These are phyloP conservation scores for Penicillium robsamsonii DNA, from an alignment of 495 filamentous ascomycete species.

Conservation along the genomic window DNA sequence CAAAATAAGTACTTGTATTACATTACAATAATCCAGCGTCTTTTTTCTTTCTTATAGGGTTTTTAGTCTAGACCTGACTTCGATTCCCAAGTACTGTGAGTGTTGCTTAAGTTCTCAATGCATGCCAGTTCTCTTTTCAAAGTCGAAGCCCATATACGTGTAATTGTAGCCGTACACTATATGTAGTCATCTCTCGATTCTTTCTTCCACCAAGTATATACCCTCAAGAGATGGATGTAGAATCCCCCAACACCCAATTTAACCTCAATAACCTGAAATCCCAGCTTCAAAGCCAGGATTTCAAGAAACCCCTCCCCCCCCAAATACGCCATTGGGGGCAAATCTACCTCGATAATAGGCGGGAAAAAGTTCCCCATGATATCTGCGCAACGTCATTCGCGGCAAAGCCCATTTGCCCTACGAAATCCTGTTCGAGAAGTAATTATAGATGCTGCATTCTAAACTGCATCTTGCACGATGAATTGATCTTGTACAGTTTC, in stretches of 20 bases:
- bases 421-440: neutral
- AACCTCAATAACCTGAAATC: neutral
- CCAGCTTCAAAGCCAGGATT: neutral
- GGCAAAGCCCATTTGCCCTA: slow-evolving; percentile 1
- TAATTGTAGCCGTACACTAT: neutral
- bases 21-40: slow-evolving; percentile 36
- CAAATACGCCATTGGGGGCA: neutral
- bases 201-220: neutral
- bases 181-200: neutral
- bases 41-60: slow-evolving; percentile 16
- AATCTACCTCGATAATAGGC: slow-evolving; percentile 3
- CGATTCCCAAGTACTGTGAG: slow-evolving; percentile 17
- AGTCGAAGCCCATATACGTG: neutral
- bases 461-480: neutral
- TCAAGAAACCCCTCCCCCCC: neutral
- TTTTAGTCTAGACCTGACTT: slow-evolving; percentile 17
- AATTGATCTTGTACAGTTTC: slow-evolving; percentile 10
- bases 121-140: neutral
- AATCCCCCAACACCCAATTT: neutral
- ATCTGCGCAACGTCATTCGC: slow-evolving; percentile 11
- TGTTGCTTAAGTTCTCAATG: slow-evolving; percentile 16
- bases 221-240: neutral
- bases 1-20: slow-evolving; percentile 34
- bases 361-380: slow-evolving; percentile 14
- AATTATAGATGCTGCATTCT: neutral